phyloP scores from a whole-genome alignment of 306 rosid genomes.

The Hippophae tibetana region DNA sequence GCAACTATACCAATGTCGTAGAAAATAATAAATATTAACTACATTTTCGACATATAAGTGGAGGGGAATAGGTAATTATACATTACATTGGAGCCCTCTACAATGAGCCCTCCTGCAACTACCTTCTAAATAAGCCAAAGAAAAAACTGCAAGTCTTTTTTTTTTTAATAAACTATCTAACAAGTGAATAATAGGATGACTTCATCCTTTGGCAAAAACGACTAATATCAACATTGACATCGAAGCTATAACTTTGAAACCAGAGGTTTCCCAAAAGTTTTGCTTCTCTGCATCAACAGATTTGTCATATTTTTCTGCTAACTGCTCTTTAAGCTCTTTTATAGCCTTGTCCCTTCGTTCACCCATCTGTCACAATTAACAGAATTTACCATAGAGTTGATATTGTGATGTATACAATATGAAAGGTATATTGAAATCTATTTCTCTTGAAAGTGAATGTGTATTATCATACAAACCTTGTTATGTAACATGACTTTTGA shows the following conservation, averaged over 20 bases:
- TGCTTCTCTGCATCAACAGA: constrained; percentile 37
- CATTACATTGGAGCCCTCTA: too few relatives aligned
- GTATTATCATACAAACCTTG: too few relatives aligned
- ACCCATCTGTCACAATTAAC: constrained; percentile 52
- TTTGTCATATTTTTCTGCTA: constrained; percentile 46
- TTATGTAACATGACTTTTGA: too few relatives aligned
- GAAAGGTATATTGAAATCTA: neutral
- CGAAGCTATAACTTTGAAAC: constrained; percentile 71
- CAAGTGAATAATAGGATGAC: neutral
- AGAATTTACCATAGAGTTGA: neutral
- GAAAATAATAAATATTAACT: too few relatives aligned
- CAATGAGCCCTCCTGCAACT: too few relatives aligned
- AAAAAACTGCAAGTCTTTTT: too few relatives aligned
- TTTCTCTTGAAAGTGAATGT: neutral
- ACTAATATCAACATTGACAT: constrained; percentile 85
- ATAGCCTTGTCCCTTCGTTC: constrained; percentile 84
- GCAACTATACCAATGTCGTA: too few relatives aligned
- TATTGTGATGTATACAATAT: neutral
- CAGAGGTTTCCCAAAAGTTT: constrained; percentile 77
- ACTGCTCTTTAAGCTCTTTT: constrained; percentile 73
- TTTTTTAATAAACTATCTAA: too few relatives aligned
- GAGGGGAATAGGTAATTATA: too few relatives aligned
- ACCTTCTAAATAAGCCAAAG: too few relatives aligned
- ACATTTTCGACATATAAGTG: too few relatives aligned
- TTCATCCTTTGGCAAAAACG: constrained; percentile 71